Percentiles rank a stretch among this genome's conserved stretches.
These are phyloP conservation scores for Byssothecium circinans DNA, from an alignment of 2,329 filamentous ascomycete species.

Conservation along the genomic window DNA sequence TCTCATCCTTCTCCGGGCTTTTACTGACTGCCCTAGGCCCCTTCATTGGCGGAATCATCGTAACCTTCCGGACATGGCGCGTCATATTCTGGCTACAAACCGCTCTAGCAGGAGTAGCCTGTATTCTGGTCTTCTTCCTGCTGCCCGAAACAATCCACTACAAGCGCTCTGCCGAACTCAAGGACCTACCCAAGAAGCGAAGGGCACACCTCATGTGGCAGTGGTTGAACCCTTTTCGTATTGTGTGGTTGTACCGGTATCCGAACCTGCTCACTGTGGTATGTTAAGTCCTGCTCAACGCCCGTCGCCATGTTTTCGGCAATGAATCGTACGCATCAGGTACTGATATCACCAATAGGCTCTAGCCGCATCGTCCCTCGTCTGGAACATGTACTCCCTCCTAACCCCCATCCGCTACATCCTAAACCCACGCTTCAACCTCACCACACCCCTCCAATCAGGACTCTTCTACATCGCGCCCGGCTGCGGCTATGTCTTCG, in stretches of 20 bases:
- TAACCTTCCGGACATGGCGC: conserved; percentile 72
- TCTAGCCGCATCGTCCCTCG: conserved; percentile 62
- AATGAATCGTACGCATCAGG: neutral
- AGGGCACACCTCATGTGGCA: conserved; percentile 60
- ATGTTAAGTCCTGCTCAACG: conserved; percentile 9
- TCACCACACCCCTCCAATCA: conserved; percentile 66
- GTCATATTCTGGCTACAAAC: conserved; percentile 78
- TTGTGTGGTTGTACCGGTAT: conserved; percentile 66
- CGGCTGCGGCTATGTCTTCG: conserved; percentile 68
- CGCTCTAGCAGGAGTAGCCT: conserved; percentile 63
- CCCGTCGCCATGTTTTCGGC: no score
- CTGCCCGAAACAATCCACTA: conserved; percentile 74
- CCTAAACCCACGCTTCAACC: conserved; percentile 71
- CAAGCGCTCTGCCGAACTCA: conserved; percentile 63
- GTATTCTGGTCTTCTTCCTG: conserved; percentile 63
- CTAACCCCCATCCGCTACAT: conserved; percentile 72
- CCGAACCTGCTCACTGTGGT: conserved; percentile 62
- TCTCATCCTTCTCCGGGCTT: neutral
- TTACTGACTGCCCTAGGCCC: conserved; percentile 57
- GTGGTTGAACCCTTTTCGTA: conserved; percentile 68
- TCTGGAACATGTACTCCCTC: conserved; percentile 76
- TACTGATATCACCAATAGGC: conserved; percentile 36
- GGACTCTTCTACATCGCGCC: conserved; percentile 76
- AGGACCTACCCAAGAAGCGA: conserved; percentile 53
- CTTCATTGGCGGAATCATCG: conserved; percentile 74